These are phyloP conservation scores for Lepidium africanum DNA, from an alignment of 345 rosid genomes.

Conservation along the genomic window DNA sequence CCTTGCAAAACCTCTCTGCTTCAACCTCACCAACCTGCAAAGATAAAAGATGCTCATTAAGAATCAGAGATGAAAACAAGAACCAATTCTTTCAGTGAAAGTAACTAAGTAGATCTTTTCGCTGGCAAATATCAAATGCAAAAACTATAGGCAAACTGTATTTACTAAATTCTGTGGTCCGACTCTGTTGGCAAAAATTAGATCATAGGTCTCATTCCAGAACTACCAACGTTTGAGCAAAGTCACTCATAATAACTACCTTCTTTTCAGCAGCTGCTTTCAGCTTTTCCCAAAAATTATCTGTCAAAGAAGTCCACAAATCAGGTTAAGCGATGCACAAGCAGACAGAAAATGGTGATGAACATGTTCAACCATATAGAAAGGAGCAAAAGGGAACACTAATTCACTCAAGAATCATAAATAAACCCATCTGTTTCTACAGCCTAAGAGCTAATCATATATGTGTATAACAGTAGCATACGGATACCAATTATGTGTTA, in stretches of 20 bases:
- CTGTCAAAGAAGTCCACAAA: conserved; percentile 33
- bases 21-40: conserved; percentile 60
- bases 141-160: not conserved
- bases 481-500: not conserved
- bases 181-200: not conserved
- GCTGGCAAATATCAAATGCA: not conserved
- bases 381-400: not conserved
- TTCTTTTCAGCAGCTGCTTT: conserved; percentile 49
- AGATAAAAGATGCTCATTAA: not conserved
- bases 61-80: not conserved
- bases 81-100: not conserved
- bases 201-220: not conserved
- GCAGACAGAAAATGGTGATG: not conserved
- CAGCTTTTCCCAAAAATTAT: conserved; percentile 79
- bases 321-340: not conserved
- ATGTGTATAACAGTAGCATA: not conserved
- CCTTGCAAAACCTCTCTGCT: conserved; percentile 70
- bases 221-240: not conserved
- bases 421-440: not conserved
- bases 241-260: conserved; percentile 35
- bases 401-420: not conserved
- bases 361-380: not conserved
- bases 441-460: not conserved
- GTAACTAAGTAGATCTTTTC: not conserved
- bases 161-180: not conserved